Evolutionary conservation across 148 eudicot species (phyloP).

Genomic region (Chenopodium suecicum): DNA sequence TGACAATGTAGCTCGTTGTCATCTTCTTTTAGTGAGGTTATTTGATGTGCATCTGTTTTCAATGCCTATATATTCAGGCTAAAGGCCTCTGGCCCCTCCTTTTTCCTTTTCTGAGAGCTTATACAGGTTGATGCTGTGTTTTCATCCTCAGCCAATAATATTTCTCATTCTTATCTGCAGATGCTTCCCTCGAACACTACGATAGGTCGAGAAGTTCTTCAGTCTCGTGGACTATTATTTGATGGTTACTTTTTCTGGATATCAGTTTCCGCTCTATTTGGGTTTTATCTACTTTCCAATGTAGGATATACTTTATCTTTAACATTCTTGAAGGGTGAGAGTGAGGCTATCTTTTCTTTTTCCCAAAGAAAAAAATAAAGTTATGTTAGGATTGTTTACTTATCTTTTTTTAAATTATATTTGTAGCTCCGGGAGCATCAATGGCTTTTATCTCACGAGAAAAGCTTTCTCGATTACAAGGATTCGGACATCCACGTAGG

Average conservation of each 20-base stretch:
- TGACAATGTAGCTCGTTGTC: background rate
- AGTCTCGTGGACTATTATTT: slow-evolving; percentile 52
- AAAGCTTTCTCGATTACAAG: slow-evolving; percentile 43
- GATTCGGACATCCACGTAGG: slow-evolving; percentile 22
- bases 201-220: slow-evolving; percentile 58
- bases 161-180: slow-evolving; percentile 28
- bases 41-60: background rate
- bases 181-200: slow-evolving; percentile 48
- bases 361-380: too few species aligned
- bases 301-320: slow-evolving; percentile 59
- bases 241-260: slow-evolving; percentile 52
- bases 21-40: background rate
- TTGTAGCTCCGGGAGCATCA: slow-evolving; percentile 57
- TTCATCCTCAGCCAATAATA: background rate
- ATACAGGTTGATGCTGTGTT: background rate
- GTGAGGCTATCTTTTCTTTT: background rate
- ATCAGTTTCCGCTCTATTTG: slow-evolving; percentile 59
- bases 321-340: slow-evolving; percentile 61
- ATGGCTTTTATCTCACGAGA: slow-evolving; percentile 66
- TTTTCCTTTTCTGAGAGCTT: background rate
- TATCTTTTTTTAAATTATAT: background rate
- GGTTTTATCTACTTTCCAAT: slow-evolving; percentile 46
- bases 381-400: background rate
- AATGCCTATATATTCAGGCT: background rate
- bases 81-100: background rate